Base-by-base conservation (phyloP, 257 asterid genomes). In the Schizonepeta tenuifolia region DNA sequence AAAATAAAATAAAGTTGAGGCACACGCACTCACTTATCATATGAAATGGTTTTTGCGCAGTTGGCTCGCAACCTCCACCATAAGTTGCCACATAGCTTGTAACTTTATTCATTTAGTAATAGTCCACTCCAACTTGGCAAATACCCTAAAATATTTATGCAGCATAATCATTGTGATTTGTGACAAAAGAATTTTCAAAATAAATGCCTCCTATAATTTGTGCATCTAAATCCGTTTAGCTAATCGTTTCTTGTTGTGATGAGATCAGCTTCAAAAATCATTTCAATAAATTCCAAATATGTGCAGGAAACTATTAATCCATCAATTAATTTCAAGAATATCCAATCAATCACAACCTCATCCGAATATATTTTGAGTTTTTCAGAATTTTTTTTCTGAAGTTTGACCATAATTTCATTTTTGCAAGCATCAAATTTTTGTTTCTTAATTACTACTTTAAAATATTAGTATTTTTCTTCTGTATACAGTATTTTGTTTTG, bases 161-260 rank as follows among this genome's bases (percentile, higher is more conserved):
- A 67, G 4, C 20, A 41, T 56, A 57, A 74, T 47, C 33, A 67
- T 59, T 47, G 21, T 47, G 69, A 24, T 70, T n/a, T n/a, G n/a
- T n/a, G n/a, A n/a, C n/a, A n/a, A 4, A 31, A 36, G 49, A 61
- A 59, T 2, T 5, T 17, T 10, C 20, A 13, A 62, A 26, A 26
- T 17, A 26, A 3, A 10, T 65, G 71, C 67, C 61, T 43, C 61
- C 60, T 2, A 26, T 17, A 21, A 12, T 22, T 55, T 22, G 66
- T 73, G 26, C 43, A 73, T 73, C 72, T 13, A 64, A 73, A 63
- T 60, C 24, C 18, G n/a, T 3, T 0, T 33, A 15, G 46, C 24
- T 6, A 7, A 1, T n/a, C 9, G 10, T n/a, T n/a, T 6, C 12
- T 33, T 24, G 18, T 57, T 58, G 13, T 11, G 1, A 60, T 31